A percentile compares a stretch with the other conserved stretches of the same genome.
phyloP scores from a whole-genome alignment of 768 basidiomycete genomes.

The Auriculariales sp. region DNA sequence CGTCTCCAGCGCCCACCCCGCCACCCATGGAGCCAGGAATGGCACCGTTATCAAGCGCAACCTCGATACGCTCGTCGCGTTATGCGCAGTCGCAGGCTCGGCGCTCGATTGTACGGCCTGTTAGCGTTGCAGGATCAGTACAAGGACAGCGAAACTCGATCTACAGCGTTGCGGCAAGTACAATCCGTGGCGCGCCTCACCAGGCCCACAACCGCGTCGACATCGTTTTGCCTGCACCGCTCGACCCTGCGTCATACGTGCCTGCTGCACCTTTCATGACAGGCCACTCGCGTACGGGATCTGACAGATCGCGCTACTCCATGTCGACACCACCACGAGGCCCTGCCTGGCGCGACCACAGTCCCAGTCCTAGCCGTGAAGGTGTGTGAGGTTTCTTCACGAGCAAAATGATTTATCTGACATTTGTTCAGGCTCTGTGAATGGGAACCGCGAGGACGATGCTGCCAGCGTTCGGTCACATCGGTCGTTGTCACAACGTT shows the following conservation, averaged over 20 bases:
- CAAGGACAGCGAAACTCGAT: neutral
- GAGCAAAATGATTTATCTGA: neutral
- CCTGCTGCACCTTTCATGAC: neutral
- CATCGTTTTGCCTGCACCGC: constrained; percentile 53
- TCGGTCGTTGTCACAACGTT: neutral
- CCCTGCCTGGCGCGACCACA: neutral
- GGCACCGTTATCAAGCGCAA: too few species aligned
- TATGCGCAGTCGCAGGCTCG: too few species aligned
- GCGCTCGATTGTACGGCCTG: too few species aligned
- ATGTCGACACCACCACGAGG: neutral
- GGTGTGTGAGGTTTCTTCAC: neutral
- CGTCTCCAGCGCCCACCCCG: neutral
- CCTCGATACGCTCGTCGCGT: too few species aligned
- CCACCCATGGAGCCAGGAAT: neutral
- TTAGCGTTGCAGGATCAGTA: too few species aligned
- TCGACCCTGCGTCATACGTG: constrained; percentile 27
- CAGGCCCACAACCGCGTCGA: constrained; percentile 44
- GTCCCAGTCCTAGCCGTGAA: neutral
- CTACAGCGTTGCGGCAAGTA: neutral
- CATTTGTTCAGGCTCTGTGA: neutral
- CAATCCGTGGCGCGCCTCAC: constrained; percentile 45
- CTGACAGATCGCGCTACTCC: neutral
- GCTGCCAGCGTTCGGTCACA: neutral
- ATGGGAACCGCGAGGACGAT: neutral
- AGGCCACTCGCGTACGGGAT: neutral